Evolutionary conservation across 2,329 filamentous ascomycete genomes (phyloP).

Genomic region (Sarocladium brachiariae): DNA sequence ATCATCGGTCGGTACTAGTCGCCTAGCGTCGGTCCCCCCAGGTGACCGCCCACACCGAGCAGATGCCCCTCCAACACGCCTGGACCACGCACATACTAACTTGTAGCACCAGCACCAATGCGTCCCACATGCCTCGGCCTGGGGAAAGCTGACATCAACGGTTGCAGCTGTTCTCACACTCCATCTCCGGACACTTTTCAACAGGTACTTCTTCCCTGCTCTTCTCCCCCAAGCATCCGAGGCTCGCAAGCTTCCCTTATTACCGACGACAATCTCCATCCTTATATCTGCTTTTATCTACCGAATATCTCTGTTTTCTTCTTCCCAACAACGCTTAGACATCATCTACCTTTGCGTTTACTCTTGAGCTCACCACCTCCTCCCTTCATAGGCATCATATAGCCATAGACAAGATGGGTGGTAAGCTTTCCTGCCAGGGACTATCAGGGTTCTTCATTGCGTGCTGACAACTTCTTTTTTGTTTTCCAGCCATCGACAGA

Average conservation of each 20-base stretch:
- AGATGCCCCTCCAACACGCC: constrained; percentile 6
- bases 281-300: background rate
- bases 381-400: background rate
- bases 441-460: background rate
- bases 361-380: background rate
- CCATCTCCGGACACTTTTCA: background rate
- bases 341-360: background rate
- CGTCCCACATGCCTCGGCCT: constrained; percentile 10
- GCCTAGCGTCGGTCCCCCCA: constrained; percentile 5
- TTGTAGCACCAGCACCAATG: too few relatives aligned
- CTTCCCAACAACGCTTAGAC: background rate
- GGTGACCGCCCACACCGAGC: background rate
- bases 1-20: constrained; percentile 8
- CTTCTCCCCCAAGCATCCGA: constrained; percentile 6
- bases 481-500: constrained; percentile 45
- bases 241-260: background rate
- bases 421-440: constrained; percentile 12
- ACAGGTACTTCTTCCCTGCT: background rate
- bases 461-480: constrained; percentile 15
- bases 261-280: background rate
- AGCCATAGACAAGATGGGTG: constrained; percentile 17
- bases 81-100: too few relatives aligned
- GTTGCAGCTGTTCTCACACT: background rate
- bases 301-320: background rate
- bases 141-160: constrained; percentile 9